Conservation (phyloP, 768 basidiomycete genomes). For the Suillus decipiens region DNA sequence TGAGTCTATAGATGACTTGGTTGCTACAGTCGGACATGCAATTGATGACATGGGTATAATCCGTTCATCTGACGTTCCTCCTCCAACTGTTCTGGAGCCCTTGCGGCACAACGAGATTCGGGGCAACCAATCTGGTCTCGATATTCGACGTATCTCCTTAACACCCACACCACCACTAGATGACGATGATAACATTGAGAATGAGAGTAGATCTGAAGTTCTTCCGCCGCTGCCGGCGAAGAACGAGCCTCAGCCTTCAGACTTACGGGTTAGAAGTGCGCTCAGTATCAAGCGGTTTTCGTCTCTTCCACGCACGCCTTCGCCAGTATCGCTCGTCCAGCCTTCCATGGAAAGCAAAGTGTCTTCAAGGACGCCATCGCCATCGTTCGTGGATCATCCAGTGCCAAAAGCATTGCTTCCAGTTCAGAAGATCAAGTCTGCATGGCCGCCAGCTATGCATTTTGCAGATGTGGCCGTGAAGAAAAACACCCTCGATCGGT, state of each 20-base stretch:
- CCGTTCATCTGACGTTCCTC: slow-evolving; percentile 33
- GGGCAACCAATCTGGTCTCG: slow-evolving; percentile 27
- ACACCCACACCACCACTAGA: slow-evolving; percentile 15
- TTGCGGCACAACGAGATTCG: slow-evolving; percentile 36
- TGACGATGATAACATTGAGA: slow-evolving; percentile 23
- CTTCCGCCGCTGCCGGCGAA: slow-evolving; percentile 34
- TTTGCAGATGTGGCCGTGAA: slow-evolving; percentile 62
- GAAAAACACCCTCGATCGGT: slow-evolving; percentile 65
- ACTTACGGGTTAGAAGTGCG: slow-evolving; percentile 28
- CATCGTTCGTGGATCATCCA: slow-evolving; percentile 36
- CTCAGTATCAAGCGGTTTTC: slow-evolving; percentile 46
- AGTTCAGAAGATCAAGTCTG: slow-evolving; percentile 35
- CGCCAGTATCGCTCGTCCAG: slow-evolving; percentile 44
- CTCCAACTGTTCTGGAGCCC: slow-evolving; percentile 43
- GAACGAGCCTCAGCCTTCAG: slow-evolving; percentile 24
- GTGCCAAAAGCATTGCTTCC: slow-evolving; percentile 19
- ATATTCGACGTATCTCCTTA: slow-evolving; percentile 31
- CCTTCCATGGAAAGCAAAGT: slow-evolving; percentile 24
- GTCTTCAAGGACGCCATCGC: slow-evolving; percentile 28
- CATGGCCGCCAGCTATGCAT: slow-evolving; percentile 68
- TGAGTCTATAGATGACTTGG: slow-evolving; percentile 40
- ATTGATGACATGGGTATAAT: slow-evolving; percentile 42
- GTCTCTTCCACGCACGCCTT: slow-evolving; percentile 69
- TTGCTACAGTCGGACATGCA: slow-evolving; percentile 38
- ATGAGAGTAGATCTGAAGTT: slow-evolving; percentile 9